Conservation (phyloP, 805 yeast species). For the Lachancea fermentati region DNA sequence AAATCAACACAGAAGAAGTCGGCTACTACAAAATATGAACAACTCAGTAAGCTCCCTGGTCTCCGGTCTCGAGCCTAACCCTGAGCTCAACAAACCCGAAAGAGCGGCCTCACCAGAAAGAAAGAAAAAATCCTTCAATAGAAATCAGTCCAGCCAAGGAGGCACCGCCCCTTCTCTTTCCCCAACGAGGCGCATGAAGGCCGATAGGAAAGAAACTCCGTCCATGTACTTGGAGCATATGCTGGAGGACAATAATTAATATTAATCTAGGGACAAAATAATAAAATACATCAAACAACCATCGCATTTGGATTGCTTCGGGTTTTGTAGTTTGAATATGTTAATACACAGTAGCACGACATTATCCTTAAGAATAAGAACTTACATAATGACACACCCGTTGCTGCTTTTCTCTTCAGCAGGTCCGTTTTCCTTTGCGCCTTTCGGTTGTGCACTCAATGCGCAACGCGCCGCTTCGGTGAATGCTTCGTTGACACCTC, state of each 20-base stretch:
- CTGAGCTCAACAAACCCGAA: conserved; percentile 19
- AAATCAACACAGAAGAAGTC: conserved; percentile 38
- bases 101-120: conserved; percentile 31
- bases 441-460: conserved; percentile 79
- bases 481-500: conserved; percentile 98
- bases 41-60: conserved; percentile 14
- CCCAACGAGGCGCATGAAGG: conserved; percentile 8
- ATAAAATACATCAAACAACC: not conserved
- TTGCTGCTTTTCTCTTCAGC: conserved; percentile 33
- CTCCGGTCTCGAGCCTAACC: conserved; percentile 10
- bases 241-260: conserved; percentile 13
- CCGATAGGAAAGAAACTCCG: conserved; percentile 17
- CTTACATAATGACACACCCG: conserved; percentile 39
- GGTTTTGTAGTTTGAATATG: not conserved
- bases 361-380: no score
- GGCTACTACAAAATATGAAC: conserved; percentile 20
- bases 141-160: conserved; percentile 35
- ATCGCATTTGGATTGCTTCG: no score
- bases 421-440: conserved; percentile 39
- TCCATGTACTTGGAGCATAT: conserved; percentile 28
- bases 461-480: conserved; percentile 99
- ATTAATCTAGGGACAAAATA: conserved; percentile 2
- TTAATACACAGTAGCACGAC: not conserved
- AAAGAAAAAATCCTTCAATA: conserved; percentile 36
- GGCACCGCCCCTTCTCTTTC: conserved; percentile 19